Base-by-base conservation (phyloP, 2,329 filamentous ascomycete genomes). In the Corynespora cassiicola region DNA sequence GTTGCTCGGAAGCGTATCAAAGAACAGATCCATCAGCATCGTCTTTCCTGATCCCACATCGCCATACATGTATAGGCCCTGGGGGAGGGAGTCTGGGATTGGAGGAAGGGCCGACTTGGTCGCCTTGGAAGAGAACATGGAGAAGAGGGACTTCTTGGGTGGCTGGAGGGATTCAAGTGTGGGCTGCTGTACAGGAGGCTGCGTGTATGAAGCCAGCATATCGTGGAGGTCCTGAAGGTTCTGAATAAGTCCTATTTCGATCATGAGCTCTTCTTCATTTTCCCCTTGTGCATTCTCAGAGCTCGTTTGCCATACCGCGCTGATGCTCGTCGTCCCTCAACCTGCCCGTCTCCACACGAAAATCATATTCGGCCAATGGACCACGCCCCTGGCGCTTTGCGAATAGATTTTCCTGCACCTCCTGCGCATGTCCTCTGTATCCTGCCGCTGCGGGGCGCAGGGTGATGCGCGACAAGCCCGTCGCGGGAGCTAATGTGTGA, bases 21-120 rank as follows among this genome's bases (percentile, higher is more conserved):
- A 96, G 69, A 97, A 96, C 32, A 99, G 76, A 65, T 99, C 92
- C 94, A 99, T 99, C 63, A 99, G 77, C 94, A 99, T 99, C 2
- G 94, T 99, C 78, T 99, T 99, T 47, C 94, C 94, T 58, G 90
- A 95, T 25, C 94, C 94, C 2, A 99, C 94, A 66, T 99, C 94
- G 42, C 94, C 94, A 61, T 88, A 96, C 68, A 99, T 86, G 69
- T 99, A 99, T 20, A 99, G 72, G 0, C 94, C 94, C 52, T 89
- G 87, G 0, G 94, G 94, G 1, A 96, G 75, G 48, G 86, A 78
- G n/a, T 78, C 70, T 1, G 90, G 84, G 15, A 95, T 87, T 3
- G 75, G 68, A 42, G 72, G 60, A 5, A 53, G 68, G 47, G 41
- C 67, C 39, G 55, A 70, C 53, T 54, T 66, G 48, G 54, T 66